Base-by-base conservation (phyloP, 331 rosid genomes). In the Stylosanthes scabra region DNA sequence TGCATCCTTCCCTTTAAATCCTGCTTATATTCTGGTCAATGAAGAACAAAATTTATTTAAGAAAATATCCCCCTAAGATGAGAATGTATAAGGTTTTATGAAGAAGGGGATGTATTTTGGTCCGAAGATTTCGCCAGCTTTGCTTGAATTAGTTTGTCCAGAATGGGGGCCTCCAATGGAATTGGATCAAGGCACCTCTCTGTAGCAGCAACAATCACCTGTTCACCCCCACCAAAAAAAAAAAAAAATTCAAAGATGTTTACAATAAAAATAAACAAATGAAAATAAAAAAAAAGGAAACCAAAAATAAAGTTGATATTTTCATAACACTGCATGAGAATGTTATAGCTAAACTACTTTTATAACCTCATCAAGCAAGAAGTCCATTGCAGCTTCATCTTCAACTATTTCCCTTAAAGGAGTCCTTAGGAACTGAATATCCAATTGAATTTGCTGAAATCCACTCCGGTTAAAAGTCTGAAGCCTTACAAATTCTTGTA, bases 181-280 rank as follows among this genome's bases (percentile, higher is more conserved):
- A 78, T 81, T 62, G 97, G 92, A 69, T 95, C 99, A n/a, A 91
- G 96, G 83, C 99, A 87, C 52, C 97, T 97, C 74, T 94, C 97
- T 8, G 92, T 84, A 0, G 92, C 88, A 20, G 96, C 91, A 50
- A 91, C 97, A 76, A 87, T 86, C 82, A 90, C 97, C 97, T 94
- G 88, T 82, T 69, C 45, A 34, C 6, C 39, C 39, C 50, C 29
- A 14, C 20, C 25, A 59, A 68, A 10, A 73, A 2, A 9, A 20
- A 20, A 20, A 20, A 20, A 20, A n/a, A n/a, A n/a, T n/a, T 20
- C 25, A 20, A 20, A 20, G 1, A 20, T 20, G 25, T 20, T 20
- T 20, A 20, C 25, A 20, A 20, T 20, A 20, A 0, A 20, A 20
- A 20, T 20, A 20, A 20, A 20, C 1, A 20, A n/a, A n/a, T n/a